Evolutionary conservation across 176 grass and related monocot genomes (phyloP), one percentile per base, ranked within the genome.

Genomic region (Guadua angustifolia): DNA sequence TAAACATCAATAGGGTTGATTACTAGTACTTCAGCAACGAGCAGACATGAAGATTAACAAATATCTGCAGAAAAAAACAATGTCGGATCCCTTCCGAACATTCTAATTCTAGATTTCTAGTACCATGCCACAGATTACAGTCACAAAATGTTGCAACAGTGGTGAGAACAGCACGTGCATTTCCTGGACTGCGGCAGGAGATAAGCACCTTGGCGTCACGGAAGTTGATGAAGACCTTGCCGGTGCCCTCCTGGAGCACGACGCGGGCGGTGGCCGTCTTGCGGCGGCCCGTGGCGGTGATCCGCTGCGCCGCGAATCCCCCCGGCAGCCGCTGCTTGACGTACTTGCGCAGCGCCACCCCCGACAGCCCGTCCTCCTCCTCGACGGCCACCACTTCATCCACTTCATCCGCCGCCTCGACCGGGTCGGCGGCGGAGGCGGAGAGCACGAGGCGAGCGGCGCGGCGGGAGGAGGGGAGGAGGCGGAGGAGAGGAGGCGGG

Each of bases 211-310:
- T 95, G 8, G 89, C 93, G 10, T 94, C 96, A 4, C 96, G 91
- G 73, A 90, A 99, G 81, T 99, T 99, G 88, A 99, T 93, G 79
- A 99, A 90, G 77, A 95, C 82, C 89, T 79, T 95, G 5, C 96
- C 96, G 15, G 90, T 89, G 22, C 96, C 96, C 82, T 98, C 96
- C 86, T 93, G 93, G 58, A 99, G 90, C 33, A 92, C 96, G 70
- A 99, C 96, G 79, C 93, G 90, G 43, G 96, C 93, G 73, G 84
- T 86, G 45, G 96, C 91, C 32, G 89, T 91, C 78, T 99, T 99
- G 81, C 93, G 88, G 44, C 93, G 86, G 50, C 96, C 96, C 44
- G 96, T 99, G 64, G 91, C 91, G 74, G 91, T 91, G 75, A 95
- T 88, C 89, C 90, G 86, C 95, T 98, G 95, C 13, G 93, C 93